Conservation (phyloP, 345 rosid species). For the Citrus cavaleriei region DNA sequence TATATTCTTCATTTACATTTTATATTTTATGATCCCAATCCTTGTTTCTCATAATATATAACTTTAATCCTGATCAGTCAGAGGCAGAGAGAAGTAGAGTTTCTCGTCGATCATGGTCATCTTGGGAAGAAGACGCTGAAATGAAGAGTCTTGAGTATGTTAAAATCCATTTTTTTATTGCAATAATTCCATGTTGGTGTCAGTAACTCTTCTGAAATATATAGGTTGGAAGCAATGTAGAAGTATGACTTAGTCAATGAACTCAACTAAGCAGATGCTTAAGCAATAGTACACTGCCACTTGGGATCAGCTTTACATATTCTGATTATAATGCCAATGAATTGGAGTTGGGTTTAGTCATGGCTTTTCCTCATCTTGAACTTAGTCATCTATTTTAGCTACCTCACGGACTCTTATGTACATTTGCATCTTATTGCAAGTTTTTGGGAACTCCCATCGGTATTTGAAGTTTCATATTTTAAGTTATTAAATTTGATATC, state of each 20-base stretch:
- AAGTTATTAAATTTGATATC: background rate
- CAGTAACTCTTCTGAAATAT: background rate
- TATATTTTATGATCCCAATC: background rate
- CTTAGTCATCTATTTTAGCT: background rate
- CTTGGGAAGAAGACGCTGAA: conserved; percentile 97
- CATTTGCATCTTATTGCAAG: background rate
- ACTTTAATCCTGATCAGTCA: conserved; percentile 38
- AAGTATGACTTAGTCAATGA: background rate
- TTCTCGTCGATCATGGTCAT: conserved; percentile 61
- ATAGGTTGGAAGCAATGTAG: background rate
- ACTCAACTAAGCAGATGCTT: background rate
- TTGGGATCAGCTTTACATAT: background rate
- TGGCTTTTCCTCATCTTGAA: background rate
- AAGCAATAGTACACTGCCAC: background rate
- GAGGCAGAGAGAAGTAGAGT: conserved; percentile 90
- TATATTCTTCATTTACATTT: conserved; percentile 3
- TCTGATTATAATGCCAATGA: background rate
- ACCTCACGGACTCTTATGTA: background rate
- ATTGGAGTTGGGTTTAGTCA: background rate
- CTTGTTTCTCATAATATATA: conserved; percentile 3
- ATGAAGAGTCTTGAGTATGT: conserved; percentile 92
- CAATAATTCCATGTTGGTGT: background rate
- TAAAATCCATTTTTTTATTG: background rate
- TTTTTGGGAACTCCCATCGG: background rate
- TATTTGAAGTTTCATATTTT: background rate